These are phyloP conservation scores for Seiridium unicorne DNA, from an alignment of 2,329 filamentous ascomycete species.

Conservation along the genomic window DNA sequence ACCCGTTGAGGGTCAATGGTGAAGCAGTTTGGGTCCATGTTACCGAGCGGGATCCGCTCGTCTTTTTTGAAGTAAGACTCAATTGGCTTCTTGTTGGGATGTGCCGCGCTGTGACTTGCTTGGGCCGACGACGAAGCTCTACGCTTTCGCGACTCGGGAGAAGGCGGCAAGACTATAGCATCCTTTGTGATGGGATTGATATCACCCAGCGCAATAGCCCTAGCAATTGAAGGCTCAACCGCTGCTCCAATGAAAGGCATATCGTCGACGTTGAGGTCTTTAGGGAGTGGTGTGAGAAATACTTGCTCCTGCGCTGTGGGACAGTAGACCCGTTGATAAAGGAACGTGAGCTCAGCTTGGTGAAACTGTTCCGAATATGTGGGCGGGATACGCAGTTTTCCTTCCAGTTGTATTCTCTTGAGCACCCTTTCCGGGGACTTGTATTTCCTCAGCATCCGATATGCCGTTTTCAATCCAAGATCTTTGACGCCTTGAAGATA, in stretches of 20 bases:
- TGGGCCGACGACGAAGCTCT: conserved; percentile 24
- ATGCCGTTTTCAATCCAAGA: conserved; percentile 89
- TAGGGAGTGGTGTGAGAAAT: conserved; percentile 67
- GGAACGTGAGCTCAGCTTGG: conserved; percentile 87
- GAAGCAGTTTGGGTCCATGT: conserved; percentile 63
- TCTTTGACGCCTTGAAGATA: conserved; percentile 84
- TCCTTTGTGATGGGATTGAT: conserved; percentile 88
- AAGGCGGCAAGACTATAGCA: conserved; percentile 44
- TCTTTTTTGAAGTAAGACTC: conserved; percentile 52
- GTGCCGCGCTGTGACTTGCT: conserved; percentile 11
- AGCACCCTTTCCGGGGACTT: conserved; percentile 83
- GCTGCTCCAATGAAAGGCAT: conserved; percentile 80
- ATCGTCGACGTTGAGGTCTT: conserved; percentile 62
- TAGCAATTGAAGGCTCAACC: conserved; percentile 68
- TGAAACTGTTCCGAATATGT: conserved; percentile 80
- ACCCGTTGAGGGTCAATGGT: conserved; percentile 47
- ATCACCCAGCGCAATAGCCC: conserved; percentile 75
- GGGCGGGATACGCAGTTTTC: conserved; percentile 75
- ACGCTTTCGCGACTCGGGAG: conserved; percentile 36
- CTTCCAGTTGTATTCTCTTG: conserved; percentile 83
- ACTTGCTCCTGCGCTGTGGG: conserved; percentile 70
- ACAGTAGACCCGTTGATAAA: conserved; percentile 94
- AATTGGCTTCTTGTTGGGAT: conserved; percentile 45
- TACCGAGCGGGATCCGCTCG: conserved; percentile 55
- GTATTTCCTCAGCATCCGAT: conserved; percentile 85